Evolutionary conservation across 2,329 filamentous ascomycete genomes (phyloP).

Genomic region (Herpomyces periplanetae): DNA sequence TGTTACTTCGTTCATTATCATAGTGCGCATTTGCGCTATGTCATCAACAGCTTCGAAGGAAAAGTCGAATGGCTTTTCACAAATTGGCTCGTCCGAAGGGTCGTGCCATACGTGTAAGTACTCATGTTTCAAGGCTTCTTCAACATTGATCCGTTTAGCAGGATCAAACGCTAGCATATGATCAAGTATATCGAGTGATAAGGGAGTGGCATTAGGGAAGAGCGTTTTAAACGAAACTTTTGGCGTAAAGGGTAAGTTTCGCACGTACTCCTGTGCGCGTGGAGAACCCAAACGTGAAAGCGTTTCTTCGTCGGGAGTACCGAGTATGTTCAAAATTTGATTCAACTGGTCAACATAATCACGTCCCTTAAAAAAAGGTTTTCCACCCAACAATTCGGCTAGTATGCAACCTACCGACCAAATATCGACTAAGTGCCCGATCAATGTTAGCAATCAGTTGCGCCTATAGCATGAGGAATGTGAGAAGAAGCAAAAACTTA

Average conservation of each 20-base stretch:
- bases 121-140: constrained; percentile 73
- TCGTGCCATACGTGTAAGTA: constrained; percentile 98
- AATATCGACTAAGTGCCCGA: constrained; percentile 31
- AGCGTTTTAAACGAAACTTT: constrained; percentile 61
- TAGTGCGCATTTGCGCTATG: constrained; percentile 66
- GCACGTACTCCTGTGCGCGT: constrained; percentile 85
- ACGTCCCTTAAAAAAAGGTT: constrained; percentile 93
- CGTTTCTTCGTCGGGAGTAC: constrained; percentile 81
- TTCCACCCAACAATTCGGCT: constrained; percentile 68
- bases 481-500: constrained; percentile 14
- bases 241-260: constrained; percentile 72
- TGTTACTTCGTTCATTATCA: constrained; percentile 82
- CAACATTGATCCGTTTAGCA: constrained; percentile 61
- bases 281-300: constrained; percentile 72
- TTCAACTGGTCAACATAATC: constrained; percentile 98
- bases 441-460: constrained; percentile 4
- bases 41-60: constrained; percentile 93
- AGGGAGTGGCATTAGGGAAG: constrained; percentile 78
- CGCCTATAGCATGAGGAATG: constrained; percentile 1
- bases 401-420: constrained; percentile 97
- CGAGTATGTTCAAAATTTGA: constrained; percentile 90
- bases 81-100: constrained; percentile 67
- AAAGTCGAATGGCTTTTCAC: constrained; percentile 84
- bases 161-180: constrained; percentile 94
- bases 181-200: constrained; percentile 75